Conservation (phyloP, 2,329 filamentous ascomycete genomes). For the Dendrostoma leiphaemia region DNA sequence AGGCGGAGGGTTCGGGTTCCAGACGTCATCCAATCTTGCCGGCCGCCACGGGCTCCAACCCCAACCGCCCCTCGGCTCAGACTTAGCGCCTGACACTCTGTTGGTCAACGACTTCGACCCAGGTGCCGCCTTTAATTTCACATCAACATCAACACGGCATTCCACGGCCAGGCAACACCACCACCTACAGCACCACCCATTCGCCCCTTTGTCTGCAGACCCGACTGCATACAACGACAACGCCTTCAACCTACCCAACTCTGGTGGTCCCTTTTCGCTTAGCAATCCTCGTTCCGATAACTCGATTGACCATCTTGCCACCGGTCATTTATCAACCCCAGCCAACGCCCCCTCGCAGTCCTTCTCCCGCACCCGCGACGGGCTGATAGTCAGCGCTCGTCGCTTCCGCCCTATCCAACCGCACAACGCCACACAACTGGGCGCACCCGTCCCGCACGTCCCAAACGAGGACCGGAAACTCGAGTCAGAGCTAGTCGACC, state of each 20-base stretch:
- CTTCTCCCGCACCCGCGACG: constrained; percentile 10
- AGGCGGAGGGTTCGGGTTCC: not conserved
- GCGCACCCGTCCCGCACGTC: not conserved
- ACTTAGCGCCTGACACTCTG: too few species aligned
- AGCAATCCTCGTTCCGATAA: constrained; percentile 11
- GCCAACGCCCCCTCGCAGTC: constrained; percentile 24
- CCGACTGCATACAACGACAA: not conserved
- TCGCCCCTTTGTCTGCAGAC: not conserved
- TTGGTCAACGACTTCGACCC: too few species aligned
- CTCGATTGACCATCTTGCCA: constrained; percentile 21
- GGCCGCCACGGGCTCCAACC: constrained; percentile 2
- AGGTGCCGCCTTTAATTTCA: not conserved
- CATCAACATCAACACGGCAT: constrained; percentile 1
- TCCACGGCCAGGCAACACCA: not conserved
- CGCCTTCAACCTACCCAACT: not conserved
- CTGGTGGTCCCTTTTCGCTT: not conserved
- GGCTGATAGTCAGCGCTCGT: too few species aligned
- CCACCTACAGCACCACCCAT: not conserved
- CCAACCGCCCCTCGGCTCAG: too few species aligned
- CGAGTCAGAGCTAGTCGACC: not conserved
- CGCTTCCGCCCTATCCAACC: not conserved
- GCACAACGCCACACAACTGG: not conserved
- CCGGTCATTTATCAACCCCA: constrained; percentile 28
- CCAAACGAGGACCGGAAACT: not conserved
- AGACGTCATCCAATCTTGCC: constrained; percentile 9